Conservation (phyloP, 495 filamentous ascomycete genomes). For the Neurospora tetrasperma region DNA sequence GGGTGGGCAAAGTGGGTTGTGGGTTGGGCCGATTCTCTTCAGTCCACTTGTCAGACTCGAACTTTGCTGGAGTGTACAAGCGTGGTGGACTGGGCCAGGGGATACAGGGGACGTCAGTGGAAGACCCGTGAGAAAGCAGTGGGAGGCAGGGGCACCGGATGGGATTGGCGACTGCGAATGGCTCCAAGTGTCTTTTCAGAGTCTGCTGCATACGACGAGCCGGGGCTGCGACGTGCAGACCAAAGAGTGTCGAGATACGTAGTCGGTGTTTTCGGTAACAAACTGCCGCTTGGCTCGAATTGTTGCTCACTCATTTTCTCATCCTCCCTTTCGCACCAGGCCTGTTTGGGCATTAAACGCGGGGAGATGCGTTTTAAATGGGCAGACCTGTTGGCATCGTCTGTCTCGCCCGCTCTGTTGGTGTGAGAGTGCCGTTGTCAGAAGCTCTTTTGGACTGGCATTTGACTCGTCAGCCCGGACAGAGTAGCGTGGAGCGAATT, state of each 20-base stretch:
- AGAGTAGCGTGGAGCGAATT: neutral
- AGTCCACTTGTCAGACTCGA: neutral
- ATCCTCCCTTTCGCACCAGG: neutral
- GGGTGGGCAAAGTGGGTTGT: neutral
- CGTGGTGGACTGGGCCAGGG: neutral
- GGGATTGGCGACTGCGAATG: constrained; percentile 13
- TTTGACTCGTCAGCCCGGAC: neutral
- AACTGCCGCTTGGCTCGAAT: neutral
- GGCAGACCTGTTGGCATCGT: neutral
- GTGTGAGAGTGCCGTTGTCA: neutral
- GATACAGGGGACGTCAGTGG: neutral
- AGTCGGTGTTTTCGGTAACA: neutral
- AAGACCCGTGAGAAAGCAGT: neutral
- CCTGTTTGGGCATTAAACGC: constrained; percentile 30
- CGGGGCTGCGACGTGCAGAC: constrained; percentile 14
- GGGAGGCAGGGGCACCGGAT: neutral
- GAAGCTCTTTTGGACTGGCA: neutral
- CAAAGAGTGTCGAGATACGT: neutral
- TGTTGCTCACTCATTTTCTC: neutral
- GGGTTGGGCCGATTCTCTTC: neutral
- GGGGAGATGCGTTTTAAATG: constrained; percentile 11
- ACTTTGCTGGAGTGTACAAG: neutral
- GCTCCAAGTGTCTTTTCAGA: constrained; percentile 6
- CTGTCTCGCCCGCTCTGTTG: neutral
- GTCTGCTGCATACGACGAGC: constrained; percentile 3